Percentiles rank a stretch among this genome's conserved stretches.
phyloP scores from a whole-genome alignment of 768 basidiomycete genomes.

The Lentinula sp. region DNA sequence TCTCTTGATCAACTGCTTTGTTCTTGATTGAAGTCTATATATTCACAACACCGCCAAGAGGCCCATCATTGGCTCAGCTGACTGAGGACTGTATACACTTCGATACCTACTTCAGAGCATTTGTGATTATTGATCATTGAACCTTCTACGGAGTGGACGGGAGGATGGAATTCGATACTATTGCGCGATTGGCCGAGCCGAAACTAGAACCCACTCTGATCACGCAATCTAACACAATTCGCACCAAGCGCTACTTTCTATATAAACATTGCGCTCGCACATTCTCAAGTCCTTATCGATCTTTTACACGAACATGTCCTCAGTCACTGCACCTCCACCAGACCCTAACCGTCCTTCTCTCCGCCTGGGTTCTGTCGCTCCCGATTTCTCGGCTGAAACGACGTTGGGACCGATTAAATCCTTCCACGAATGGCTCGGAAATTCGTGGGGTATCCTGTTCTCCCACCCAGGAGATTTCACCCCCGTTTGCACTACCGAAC shows the following conservation, averaged over 20 bases:
- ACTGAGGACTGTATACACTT: background rate
- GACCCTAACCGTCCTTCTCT: constrained; percentile 28
- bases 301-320: background rate
- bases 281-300: background rate
- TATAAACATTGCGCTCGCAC: background rate
- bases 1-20: background rate
- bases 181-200: background rate
- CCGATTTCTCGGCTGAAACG: constrained; percentile 88
- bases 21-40: background rate
- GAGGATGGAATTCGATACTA: background rate
- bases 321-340: constrained; percentile 4
- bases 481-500: constrained; percentile 95
- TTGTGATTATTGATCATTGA: background rate
- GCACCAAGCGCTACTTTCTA: constrained; percentile 3
- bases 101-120: background rate
- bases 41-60: background rate
- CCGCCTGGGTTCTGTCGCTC: constrained; percentile 83
- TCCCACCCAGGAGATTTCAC: constrained; percentile 93
- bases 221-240: constrained; percentile 7
- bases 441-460: constrained; percentile 82
- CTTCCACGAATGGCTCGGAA: constrained; percentile 90
- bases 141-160: background rate
- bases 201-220: background rate
- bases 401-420: constrained; percentile 74
- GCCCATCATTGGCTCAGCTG: background rate